A percentile compares a stretch with the other conserved stretches of the same genome.
Evolutionary conservation across 495 filamentous ascomycete genomes (phyloP).

Genomic region (Penicillium silybi): DNA sequence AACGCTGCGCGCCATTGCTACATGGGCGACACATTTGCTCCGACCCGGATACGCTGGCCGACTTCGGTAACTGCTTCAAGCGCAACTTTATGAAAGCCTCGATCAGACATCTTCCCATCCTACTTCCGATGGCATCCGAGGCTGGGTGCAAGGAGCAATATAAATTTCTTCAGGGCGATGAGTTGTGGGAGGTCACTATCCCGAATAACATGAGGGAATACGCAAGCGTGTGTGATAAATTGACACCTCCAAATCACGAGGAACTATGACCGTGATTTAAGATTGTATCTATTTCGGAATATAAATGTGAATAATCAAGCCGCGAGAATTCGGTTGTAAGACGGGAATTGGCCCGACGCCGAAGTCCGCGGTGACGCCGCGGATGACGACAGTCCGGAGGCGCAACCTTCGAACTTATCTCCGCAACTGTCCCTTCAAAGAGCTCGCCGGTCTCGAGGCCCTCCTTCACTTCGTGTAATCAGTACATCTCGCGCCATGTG

Average conservation of each 20-base stretch:
- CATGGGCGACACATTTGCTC: slow-evolving; percentile 38
- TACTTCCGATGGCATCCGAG: slow-evolving; percentile 42
- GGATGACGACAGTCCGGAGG: slow-evolving; percentile 16
- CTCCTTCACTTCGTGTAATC: background rate
- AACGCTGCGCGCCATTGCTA: slow-evolving; percentile 31
- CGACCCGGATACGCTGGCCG: slow-evolving; percentile 31
- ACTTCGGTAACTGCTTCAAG: slow-evolving; percentile 45
- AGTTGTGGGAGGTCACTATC: slow-evolving; percentile 39
- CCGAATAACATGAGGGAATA: slow-evolving; percentile 45
- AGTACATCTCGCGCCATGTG: slow-evolving; percentile 5
- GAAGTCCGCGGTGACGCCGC: slow-evolving; percentile 3
- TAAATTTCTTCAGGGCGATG: slow-evolving; percentile 30
- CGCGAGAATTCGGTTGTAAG: background rate
- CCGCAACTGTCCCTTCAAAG: background rate
- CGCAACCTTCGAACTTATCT: background rate
- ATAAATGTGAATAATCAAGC: background rate
- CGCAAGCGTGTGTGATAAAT: slow-evolving; percentile 33
- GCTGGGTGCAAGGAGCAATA: slow-evolving; percentile 35
- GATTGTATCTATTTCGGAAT: background rate
- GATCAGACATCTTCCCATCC: slow-evolving; percentile 27
- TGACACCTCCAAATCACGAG: slow-evolving; percentile 9
- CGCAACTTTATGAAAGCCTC: slow-evolving; percentile 35
- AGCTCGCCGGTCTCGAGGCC: background rate
- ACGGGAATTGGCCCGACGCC: slow-evolving; percentile 1
- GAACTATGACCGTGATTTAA: slow-evolving; percentile 16